Base-by-base conservation (phyloP, 2,329 filamentous ascomycete genomes). In the Tolypocladium ovalisporum region DNA sequence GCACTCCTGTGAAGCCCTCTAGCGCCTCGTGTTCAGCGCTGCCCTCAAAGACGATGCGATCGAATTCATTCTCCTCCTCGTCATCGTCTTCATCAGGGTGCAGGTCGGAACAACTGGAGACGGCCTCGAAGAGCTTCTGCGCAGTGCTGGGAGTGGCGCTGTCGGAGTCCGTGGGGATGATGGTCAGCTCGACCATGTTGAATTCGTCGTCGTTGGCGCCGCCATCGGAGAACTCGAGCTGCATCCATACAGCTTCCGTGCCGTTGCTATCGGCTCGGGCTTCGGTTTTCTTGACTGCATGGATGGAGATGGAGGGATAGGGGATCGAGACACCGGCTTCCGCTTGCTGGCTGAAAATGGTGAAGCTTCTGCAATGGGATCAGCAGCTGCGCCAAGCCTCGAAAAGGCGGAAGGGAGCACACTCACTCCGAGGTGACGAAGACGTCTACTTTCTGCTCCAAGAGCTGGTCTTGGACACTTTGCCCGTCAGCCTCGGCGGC, bases 301-400 rank as follows among this genome's bases (percentile, higher is more conserved):
- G 88, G 19, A 92, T 84, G 27, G 85, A 85, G 68, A 93, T 88
- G 60, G 82, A 76, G 3, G 85, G 87, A 70, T 91, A 93, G 0
- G 87, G 83, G 62, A 92, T 87, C 44, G 83, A 79, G 51, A 90
- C 72, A 61, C 88, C 89, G 22, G 74, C 78, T 39, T 77, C 75
- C 15, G 76, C 79, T 4, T 78, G 69, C 15, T 74, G 70, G 62
- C 85, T 86, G 74, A 84, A 91, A 59, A 92, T 70, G 17, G 77
- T 83, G 57, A 92, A 76, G 63, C 64, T 66, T 37, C 68, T 75
- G 1, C 13, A 8, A n/a, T 15, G 35, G 29, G 3, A 34, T n/a
- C 39, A 32, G 29, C 39, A 32, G 29, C 24, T 5, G 35, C 12
- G 22, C 24, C 8, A 52, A 22, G 6, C 24, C 12, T 5, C 7